Evolutionary conservation across 805 yeast genomes (phyloP).

Genomic region (Cyberlindnera petersonii): DNA sequence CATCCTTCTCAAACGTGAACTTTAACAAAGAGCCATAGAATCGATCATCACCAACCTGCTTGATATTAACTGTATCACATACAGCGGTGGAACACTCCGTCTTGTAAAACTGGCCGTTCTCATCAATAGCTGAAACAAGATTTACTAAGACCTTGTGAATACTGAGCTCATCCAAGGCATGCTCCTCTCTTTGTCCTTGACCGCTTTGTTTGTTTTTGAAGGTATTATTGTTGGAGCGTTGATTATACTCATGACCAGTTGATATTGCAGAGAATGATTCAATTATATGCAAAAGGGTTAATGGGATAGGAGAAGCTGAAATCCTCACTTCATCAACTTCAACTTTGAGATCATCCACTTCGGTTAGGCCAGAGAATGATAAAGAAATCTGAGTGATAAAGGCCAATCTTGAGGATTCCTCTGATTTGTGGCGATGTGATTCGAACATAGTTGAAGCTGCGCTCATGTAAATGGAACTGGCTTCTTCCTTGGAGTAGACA

Average conservation of each 20-base stretch:
- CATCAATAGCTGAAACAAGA: slow-evolving; percentile 42
- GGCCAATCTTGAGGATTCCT: slow-evolving; percentile 17
- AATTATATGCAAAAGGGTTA: slow-evolving; percentile 23
- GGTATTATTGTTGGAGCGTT: slow-evolving; percentile 12
- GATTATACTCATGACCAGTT: slow-evolving; percentile 5
- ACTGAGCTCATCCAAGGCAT: slow-evolving; percentile 36
- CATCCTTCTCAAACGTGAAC: slow-evolving; percentile 25
- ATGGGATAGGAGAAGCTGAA: slow-evolving; percentile 36
- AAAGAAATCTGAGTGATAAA: slow-evolving; percentile 34
- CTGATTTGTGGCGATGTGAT: slow-evolving; percentile 17
- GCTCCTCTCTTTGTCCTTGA: neutral
- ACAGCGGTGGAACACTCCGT: slow-evolving; percentile 29
- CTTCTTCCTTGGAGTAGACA: slow-evolving; percentile 64
- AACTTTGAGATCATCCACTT: slow-evolving; percentile 30
- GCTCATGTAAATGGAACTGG: slow-evolving; percentile 76
- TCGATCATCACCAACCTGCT: slow-evolving; percentile 39
- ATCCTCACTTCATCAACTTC: slow-evolving; percentile 37
- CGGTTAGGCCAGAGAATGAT: slow-evolving; percentile 45
- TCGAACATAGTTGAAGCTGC: slow-evolving; percentile 56
- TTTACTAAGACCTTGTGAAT: slow-evolving; percentile 38
- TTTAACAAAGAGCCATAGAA: slow-evolving; percentile 46
- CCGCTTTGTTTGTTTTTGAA: slow-evolving; percentile 4
- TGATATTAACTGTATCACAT: slow-evolving; percentile 34
- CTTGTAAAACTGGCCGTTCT: slow-evolving; percentile 40
- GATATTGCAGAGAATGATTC: slow-evolving; percentile 24